Evolutionary conservation across 2,329 filamentous ascomycete genomes (phyloP).

Genomic region (Aspergillus alliaceus): DNA sequence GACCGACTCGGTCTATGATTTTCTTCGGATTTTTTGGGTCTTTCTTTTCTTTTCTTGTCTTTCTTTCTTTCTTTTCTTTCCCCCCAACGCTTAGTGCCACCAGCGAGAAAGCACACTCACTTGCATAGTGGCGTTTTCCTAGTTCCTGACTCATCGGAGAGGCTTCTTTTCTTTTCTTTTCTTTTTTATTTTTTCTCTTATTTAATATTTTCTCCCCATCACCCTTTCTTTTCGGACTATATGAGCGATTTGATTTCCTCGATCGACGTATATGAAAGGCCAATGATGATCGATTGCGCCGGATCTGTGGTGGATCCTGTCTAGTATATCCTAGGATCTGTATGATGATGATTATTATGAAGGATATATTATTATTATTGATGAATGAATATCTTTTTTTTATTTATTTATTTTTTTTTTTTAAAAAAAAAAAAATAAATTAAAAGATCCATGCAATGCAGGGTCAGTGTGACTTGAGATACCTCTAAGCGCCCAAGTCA

Average conservation of each 20-base stretch:
- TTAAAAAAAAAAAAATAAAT: not conserved
- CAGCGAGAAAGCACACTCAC: not conserved
- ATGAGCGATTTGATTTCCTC: not conserved
- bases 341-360: no score
- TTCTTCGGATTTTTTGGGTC: not conserved
- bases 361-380: not conserved
- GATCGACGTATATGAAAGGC: not conserved
- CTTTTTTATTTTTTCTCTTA: conserved; percentile 6
- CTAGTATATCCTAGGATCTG: no score
- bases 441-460: not conserved
- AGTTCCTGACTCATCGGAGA: not conserved
- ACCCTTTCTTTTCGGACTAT: conserved; percentile 2
- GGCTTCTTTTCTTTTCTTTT: not conserved
- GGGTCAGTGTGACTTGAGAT: not conserved
- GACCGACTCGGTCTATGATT: not conserved
- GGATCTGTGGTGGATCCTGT: not conserved
- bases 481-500: not conserved
- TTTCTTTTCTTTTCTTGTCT: not conserved
- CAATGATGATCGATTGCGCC: not conserved
- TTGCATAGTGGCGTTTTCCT: not conserved
- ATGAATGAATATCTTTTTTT: not conserved
- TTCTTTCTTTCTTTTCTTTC: conserved; percentile 4
- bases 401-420: not conserved
- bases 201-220: not conserved
- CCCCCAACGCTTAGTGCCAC: not conserved